phyloP scores from a whole-genome alignment of 805 yeast genomes.

The Kluyveromyces lactis region DNA sequence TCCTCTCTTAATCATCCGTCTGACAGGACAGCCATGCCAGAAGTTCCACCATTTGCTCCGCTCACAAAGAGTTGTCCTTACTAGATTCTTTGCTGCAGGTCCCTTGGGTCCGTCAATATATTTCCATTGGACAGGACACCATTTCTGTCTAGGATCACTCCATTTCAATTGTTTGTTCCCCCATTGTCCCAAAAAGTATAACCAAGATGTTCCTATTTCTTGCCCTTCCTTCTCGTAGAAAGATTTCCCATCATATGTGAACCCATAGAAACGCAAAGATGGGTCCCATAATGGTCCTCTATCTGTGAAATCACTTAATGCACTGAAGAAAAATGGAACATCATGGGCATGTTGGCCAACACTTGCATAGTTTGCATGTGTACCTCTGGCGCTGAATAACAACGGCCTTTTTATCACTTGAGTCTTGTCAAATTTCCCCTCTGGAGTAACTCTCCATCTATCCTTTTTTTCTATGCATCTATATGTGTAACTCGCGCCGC shows the following conservation, averaged over 20 bases:
- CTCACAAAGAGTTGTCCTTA: conserved; percentile 69
- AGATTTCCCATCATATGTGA: conserved; percentile 59
- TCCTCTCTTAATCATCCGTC: conserved; percentile 69
- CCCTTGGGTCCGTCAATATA: conserved; percentile 93
- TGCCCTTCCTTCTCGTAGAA: conserved; percentile 15
- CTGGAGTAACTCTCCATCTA: conserved; percentile 80
- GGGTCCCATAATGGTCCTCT: conserved; percentile 97
- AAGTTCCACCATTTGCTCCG: conserved; percentile 89
- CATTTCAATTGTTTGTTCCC: conserved; percentile 69
- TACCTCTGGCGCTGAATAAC: conserved; percentile 86
- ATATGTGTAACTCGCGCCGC: conserved; percentile 84
- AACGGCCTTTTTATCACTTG: conserved; percentile 57
- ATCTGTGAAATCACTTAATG: conserved; percentile 87
- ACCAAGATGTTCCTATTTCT: conserved; percentile 55
- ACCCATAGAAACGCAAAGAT: conserved; percentile 67
- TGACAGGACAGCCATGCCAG: conserved; percentile 71
- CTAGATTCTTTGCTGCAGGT: conserved; percentile 71
- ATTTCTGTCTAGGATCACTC: conserved; percentile 69
- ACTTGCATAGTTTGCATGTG: conserved; percentile 95
- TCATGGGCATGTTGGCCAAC: conserved; percentile 96
- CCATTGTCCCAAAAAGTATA: conserved; percentile 78
- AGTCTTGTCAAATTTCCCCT: conserved; percentile 62
- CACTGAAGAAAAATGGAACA: conserved; percentile 68
- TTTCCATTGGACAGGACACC: conserved; percentile 84
- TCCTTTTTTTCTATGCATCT: conserved; percentile 52